Conservation (phyloP, 2,329 filamentous ascomycete genomes). For the Penicillium polonicum region DNA sequence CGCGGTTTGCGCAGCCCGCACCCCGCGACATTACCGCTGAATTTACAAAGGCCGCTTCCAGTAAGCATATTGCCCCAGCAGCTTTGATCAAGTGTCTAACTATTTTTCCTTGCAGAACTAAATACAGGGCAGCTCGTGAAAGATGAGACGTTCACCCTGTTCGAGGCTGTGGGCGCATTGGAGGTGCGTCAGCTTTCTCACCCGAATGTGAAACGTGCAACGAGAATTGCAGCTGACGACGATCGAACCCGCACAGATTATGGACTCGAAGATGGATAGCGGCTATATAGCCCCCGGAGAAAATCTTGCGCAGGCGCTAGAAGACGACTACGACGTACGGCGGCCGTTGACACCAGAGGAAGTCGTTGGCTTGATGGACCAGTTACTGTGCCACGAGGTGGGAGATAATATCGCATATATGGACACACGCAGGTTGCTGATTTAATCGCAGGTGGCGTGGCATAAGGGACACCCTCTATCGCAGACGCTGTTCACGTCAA, state of each 20-base stretch:
- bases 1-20: slow-evolving; percentile 40
- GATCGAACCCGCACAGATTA: slow-evolving; percentile 63
- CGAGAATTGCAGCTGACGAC: slow-evolving; percentile 18
- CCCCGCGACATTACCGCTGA: slow-evolving; percentile 56
- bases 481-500: slow-evolving; percentile 88
- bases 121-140: slow-evolving; percentile 81
- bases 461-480: slow-evolving; percentile 93
- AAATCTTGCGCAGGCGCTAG: slow-evolving; percentile 56
- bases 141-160: slow-evolving; percentile 90
- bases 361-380: slow-evolving; percentile 89
- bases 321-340: slow-evolving; percentile 76
- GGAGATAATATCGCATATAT: slow-evolving; percentile 13
- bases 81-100: slow-evolving; percentile 1
- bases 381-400: slow-evolving; percentile 85
- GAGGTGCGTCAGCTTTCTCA: slow-evolving; percentile 47
- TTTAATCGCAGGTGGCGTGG: slow-evolving; percentile 74
- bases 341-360: slow-evolving; percentile 70
- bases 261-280: slow-evolving; percentile 99
- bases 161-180: slow-evolving; percentile 81
- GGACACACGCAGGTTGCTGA: not conserved
- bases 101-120: slow-evolving; percentile 56
- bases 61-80: slow-evolving; percentile 33
- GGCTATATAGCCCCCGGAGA: slow-evolving; percentile 77
- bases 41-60: slow-evolving; percentile 53
- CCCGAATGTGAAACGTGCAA: slow-evolving; percentile 5